Percentiles rank a stretch among this genome's conserved stretches.
These are phyloP conservation scores for Russula vinacea DNA, from an alignment of 768 basidiomycete species.

Conservation along the genomic window DNA sequence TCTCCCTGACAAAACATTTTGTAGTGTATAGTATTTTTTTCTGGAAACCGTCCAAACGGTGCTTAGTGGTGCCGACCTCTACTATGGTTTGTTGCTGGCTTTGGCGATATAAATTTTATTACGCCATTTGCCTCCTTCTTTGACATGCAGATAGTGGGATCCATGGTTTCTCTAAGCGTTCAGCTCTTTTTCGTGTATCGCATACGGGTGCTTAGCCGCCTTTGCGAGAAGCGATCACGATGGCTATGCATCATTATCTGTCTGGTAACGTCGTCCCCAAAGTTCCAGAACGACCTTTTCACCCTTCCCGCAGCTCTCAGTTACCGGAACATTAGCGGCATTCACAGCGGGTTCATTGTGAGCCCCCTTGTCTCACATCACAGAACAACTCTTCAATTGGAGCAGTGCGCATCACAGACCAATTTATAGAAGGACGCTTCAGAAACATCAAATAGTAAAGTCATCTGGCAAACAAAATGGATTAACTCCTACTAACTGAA, in stretches of 20 bases:
- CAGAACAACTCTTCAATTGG: neutral
- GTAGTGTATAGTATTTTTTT: constrained; percentile 33
- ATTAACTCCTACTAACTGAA: neutral
- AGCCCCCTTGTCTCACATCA: neutral
- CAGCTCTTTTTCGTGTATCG: constrained; percentile 38
- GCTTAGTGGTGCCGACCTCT: constrained; percentile 33
- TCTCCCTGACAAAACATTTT: neutral
- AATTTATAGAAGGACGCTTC: neutral
- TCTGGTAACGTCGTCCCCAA: too few species aligned
- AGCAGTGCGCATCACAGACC: neutral
- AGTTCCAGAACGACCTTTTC: too few species aligned
- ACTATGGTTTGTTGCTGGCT: constrained; percentile 1
- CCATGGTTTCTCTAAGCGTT: constrained; percentile 32
- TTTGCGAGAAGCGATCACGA: neutral
- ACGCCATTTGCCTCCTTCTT: neutral
- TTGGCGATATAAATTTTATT: too few species aligned
- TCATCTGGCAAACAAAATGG: neutral
- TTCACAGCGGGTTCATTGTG: constrained; percentile 11
- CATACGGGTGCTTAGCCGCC: constrained; percentile 28
- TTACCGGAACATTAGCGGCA: neutral
- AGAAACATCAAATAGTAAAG: neutral
- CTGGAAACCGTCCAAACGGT: constrained; percentile 33
- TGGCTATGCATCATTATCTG: neutral
- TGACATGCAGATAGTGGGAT: constrained; percentile 34
- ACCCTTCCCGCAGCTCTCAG: too few species aligned